Evolutionary conservation across 2,329 filamentous ascomycete genomes (phyloP), one percentile per base, ranked within the genome.

Genomic region (Penicillium olsonii): DNA sequence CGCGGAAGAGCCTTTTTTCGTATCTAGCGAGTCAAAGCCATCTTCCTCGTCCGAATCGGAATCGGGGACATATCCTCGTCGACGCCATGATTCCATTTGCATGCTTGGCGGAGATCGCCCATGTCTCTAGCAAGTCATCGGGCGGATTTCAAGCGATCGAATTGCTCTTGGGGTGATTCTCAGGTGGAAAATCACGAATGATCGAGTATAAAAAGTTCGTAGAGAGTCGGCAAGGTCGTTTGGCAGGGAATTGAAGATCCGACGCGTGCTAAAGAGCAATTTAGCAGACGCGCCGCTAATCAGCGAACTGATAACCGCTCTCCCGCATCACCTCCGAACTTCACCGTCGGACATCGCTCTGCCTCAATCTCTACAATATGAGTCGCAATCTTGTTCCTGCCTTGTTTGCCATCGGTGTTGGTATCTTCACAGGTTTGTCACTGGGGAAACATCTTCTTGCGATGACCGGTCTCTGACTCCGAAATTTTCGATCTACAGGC

Each of bases 21-120:
- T 19, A 17, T 63, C 59, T 48, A 71, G 64, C 39, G 63, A 70
- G 22, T 73, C 72, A 38, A 71, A 65, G 41, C 69, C 69, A 40
- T 72, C 73, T 40, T 74, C 73, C 17, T 75, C 72, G 52, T 79
- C 77, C 37, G 77, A 78, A 63, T 79, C 77, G 53, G 75, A 78
- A 63, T 79, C 77, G 53, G 75, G 74, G 53, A 79, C 77, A 70
- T 73, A 79, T 45, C 77, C 76, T 67, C 73, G 71, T 64, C 74
- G 68, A 63, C 72, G 73, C 77, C 77, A 79, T 70, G 68, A 67
- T 70, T 74, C 71, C 70, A 73, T 74, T 71, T 66, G 66, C 62
- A 58, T 60, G 51, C 56, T 62, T 50, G 63, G 60, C 56, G 62
- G 55, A 55, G 54, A 60, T 65, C 49, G 57, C 65, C 68, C 70